Conservation (phyloP, 176 grass and related monocot species). For the Poa pratensis region DNA sequence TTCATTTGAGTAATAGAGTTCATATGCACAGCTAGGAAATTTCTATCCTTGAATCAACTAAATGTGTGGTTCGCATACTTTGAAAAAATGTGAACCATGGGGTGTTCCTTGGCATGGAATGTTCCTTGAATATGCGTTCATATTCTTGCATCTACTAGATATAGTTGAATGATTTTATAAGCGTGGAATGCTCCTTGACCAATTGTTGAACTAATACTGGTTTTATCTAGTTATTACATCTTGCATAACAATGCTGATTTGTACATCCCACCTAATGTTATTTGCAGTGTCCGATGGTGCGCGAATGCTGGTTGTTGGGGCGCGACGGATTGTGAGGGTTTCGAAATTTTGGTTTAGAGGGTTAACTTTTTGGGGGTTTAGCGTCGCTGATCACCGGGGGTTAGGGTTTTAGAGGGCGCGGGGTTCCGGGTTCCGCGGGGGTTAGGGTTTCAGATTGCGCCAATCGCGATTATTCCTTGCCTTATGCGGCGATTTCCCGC, state of each 20-base stretch:
- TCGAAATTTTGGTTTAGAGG: not conserved
- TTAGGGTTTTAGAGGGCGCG: constrained; percentile 49
- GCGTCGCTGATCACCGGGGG: constrained; percentile 29
- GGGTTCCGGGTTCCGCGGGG: not conserved
- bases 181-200: not conserved
- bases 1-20: constrained; percentile 12
- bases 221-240: constrained; percentile 13
- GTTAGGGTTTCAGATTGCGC: not conserved
- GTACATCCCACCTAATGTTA: not conserved
- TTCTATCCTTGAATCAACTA: constrained; percentile 6
- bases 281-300: not conserved
- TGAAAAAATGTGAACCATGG: constrained; percentile 34
- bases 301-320: not conserved
- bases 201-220: not conserved
- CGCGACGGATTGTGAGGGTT: not conserved
- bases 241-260: constrained; percentile 17
- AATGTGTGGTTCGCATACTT: constrained; percentile 10
- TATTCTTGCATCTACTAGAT: constrained; percentile 5
- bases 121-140: constrained; percentile 14
- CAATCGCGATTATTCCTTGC: not conserved
- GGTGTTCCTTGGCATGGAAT: constrained; percentile 7
- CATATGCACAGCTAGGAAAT: not conserved
- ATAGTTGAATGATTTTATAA: not conserved
- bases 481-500: not conserved
- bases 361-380: constrained; percentile 21